Conservation (phyloP, 257 asterid species). For the Marsdenia floribunda region DNA sequence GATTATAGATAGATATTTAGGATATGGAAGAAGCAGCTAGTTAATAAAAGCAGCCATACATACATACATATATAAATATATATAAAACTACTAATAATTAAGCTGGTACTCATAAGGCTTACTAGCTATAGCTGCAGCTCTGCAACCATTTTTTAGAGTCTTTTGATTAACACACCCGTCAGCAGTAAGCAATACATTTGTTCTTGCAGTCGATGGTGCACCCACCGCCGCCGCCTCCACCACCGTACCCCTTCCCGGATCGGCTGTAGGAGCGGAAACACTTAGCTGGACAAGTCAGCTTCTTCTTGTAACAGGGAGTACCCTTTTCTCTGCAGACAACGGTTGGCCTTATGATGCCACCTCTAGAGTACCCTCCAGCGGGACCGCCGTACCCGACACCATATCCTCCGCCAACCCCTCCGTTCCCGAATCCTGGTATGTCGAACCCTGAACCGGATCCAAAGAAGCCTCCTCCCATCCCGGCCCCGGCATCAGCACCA, state of each 20-base stretch:
- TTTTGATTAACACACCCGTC: not conserved
- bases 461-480: slow-evolving; percentile 43
- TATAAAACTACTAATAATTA: no score
- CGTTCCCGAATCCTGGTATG: slow-evolving; percentile 62
- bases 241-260: slow-evolving; percentile 77
- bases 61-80: not conserved
- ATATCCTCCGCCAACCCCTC: slow-evolving; percentile 43
- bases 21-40: no score
- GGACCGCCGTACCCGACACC: slow-evolving; percentile 79
- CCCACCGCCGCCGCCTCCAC: slow-evolving; percentile 92
- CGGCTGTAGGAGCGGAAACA: slow-evolving; percentile 69
- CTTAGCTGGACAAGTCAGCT: slow-evolving; percentile 74
- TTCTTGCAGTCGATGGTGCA: slow-evolving; percentile 78
- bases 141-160: not conserved
- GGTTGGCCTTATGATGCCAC: slow-evolving; percentile 38
- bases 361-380: slow-evolving; percentile 47
- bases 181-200: slow-evolving; percentile 72
- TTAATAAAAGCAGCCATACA: no score
- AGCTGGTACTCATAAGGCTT: not conserved
- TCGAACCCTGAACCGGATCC: slow-evolving; percentile 54
- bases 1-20: no score
- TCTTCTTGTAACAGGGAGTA: slow-evolving; percentile 60
- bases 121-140: not conserved
- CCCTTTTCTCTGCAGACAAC: slow-evolving; percentile 58
- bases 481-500: slow-evolving; percentile 11